Evolutionary conservation across 2,329 filamentous ascomycete species (phyloP), one percentile per base, ranked within the genome.

Genomic region (Botrytis sinoallii): DNA sequence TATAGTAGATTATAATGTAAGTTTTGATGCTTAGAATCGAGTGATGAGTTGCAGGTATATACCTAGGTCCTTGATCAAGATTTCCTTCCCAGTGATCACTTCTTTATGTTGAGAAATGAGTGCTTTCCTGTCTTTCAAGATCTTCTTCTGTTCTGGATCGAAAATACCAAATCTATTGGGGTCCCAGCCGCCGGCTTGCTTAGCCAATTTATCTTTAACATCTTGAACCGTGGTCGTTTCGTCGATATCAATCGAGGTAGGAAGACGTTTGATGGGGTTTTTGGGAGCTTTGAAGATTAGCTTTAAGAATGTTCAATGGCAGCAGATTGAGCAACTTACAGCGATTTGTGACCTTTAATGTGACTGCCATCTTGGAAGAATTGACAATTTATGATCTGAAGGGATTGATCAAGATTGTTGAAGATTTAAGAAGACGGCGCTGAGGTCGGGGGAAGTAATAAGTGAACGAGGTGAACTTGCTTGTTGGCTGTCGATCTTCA

Each of bases 41-140:
- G 40, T 52, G 10, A 52, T 10, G 46, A 25, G 25, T 38, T 20
- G 42, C 12, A 44, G 10, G 10, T 52, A 80, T 88, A 71, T 88
- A 95, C 94, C 96, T 44, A 99, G 87, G 82, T 99, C 95, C 85
- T 99, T 98, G 76, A 98, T 93, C 78, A 96, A 90, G 67, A 99
- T 83, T 82, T 90, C 87, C 74, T 85, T 85, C 20, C 84, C 81
- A 48, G 84, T 82, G 69, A 84, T 79, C 14, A 91, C 85, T 72
- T 84, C 84, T 44, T 84, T 79, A 78, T 87, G 85, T 73, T 87
- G 83, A 46, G 81, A 81, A 52, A 91, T 76, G 64, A 85, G 81
- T 32, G 88, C 88, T 78, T 85, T 87, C 77, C 88, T 86, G 82
- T 91, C 85, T 83, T 90, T 91, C 77, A 91, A 81, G 32, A 87